Evolutionary conservation across 2,329 filamentous ascomycete genomes (phyloP).

Genomic region (Aureobasidium sp.): DNA sequence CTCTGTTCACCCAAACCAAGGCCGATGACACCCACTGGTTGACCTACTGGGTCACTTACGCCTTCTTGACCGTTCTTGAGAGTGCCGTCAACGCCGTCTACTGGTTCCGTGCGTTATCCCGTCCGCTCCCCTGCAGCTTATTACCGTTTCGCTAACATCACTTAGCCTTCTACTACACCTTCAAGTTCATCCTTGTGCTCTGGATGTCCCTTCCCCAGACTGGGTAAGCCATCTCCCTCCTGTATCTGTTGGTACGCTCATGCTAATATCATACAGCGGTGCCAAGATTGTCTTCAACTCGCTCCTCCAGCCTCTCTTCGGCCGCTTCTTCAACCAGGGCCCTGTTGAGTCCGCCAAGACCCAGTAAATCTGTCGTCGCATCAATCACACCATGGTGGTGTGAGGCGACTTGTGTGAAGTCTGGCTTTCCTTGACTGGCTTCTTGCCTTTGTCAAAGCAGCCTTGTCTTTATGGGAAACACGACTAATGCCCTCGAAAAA

Average conservation of each 20-base stretch:
- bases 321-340: slow-evolving; percentile 72
- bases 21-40: slow-evolving; percentile 75
- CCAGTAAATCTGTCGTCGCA: slow-evolving; percentile 21
- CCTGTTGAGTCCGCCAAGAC: slow-evolving; percentile 58
- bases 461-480: slow-evolving; percentile 11
- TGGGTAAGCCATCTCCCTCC: slow-evolving; percentile 54
- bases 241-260: slow-evolving; percentile 20
- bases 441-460: not conserved
- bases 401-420: not conserved
- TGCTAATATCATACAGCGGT: slow-evolving; percentile 52
- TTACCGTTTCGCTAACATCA: slow-evolving; percentile 18
- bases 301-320: slow-evolving; percentile 83
- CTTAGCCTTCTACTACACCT: slow-evolving; percentile 93
- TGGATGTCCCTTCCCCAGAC: slow-evolving; percentile 97
- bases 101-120: slow-evolving; percentile 60
- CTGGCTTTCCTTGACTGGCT: slow-evolving; percentile 1
- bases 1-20: slow-evolving; percentile 65
- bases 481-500: slow-evolving; percentile 12
- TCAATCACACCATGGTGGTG: not conserved
- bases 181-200: slow-evolving; percentile 96
- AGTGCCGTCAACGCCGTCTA: slow-evolving; percentile 78
- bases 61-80: slow-evolving; percentile 76
- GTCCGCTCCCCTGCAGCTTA: not conserved
- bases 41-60: slow-evolving; percentile 80
- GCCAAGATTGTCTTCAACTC: slow-evolving; percentile 96